phyloP scores from a whole-genome alignment of 371 early-diverging fungal species.

The Umbelopsis sp. region DNA sequence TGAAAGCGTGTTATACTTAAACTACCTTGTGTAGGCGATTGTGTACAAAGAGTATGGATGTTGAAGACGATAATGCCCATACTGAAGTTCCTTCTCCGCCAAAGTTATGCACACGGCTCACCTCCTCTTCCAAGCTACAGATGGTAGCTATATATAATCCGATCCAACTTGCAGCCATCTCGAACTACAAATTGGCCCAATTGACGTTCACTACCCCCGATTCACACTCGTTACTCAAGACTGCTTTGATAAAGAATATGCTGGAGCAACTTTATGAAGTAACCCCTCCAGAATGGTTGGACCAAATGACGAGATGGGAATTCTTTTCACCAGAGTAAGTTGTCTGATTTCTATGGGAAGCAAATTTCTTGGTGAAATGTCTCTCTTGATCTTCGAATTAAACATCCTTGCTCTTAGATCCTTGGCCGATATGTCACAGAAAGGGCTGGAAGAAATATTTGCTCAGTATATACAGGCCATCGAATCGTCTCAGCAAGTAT shows the following conservation, averaged over 20 bases:
- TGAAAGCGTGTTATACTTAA: not conserved
- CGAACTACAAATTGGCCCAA: conserved; percentile 59
- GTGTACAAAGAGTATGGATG: not conserved
- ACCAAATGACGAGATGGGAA: conserved; percentile 58
- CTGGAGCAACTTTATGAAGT: conserved; percentile 43
- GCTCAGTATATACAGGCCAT: conserved; percentile 49
- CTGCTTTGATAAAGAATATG: conserved; percentile 53
- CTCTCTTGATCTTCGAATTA: not conserved
- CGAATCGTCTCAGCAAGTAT: conserved; percentile 42
- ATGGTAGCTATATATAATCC: conserved; percentile 38
- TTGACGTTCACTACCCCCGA: conserved; percentile 58
- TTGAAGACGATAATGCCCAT: not conserved
- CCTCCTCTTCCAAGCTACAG: conserved; percentile 2
- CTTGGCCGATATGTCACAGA: conserved; percentile 50
- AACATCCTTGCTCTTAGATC: conserved; percentile 29
- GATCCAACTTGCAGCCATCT: conserved; percentile 55
- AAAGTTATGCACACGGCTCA: conserved; percentile 11
- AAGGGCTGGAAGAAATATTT: conserved; percentile 49
- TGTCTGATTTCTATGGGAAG: not conserved
- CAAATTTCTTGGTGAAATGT: not conserved
- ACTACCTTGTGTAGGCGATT: not conserved
- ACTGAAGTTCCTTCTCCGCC: conserved; percentile 1
- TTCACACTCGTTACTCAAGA: conserved; percentile 48
- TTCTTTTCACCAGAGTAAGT: conserved; percentile 57
- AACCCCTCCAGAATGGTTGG: conserved; percentile 54